phyloP scores from a whole-genome alignment of 345 rosid genomes.

The Trapa incisa region DNA sequence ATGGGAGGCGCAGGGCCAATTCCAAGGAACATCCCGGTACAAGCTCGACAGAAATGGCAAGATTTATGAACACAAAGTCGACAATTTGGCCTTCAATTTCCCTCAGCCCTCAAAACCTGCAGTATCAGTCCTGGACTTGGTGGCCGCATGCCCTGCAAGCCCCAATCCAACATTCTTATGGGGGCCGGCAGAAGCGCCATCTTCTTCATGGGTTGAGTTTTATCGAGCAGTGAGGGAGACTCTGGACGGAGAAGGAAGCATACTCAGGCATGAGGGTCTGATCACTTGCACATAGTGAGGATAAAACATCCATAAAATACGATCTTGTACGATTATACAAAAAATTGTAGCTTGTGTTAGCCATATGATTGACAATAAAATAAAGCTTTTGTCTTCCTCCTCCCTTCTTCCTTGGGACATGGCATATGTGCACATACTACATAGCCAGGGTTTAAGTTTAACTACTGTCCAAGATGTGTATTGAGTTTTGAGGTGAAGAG shows the following conservation, averaged over 20 bases:
- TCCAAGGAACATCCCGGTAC: conserved; percentile 85
- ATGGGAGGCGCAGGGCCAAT: conserved; percentile 90
- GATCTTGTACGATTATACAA: conserved; percentile 6
- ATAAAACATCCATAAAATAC: not conserved
- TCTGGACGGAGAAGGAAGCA: conserved; percentile 30
- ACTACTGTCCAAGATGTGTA: not conserved
- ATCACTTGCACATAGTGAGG: conserved; percentile 42
- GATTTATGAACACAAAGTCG: conserved; percentile 84
- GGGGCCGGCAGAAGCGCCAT: conserved; percentile 37
- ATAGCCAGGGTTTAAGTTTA: conserved; percentile 4
- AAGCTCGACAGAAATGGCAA: conserved; percentile 77
- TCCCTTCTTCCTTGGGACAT: not conserved
- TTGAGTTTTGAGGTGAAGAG: not conserved
- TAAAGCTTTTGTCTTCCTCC: not conserved
- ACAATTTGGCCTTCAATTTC: conserved; percentile 83
- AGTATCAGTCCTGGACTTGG: conserved; percentile 69
- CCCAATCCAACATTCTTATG: conserved; percentile 79
- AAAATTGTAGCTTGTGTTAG: not conserved
- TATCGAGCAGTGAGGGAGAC: conserved; percentile 53
- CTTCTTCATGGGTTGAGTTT: conserved; percentile 65
- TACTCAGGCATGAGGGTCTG: conserved; percentile 35
- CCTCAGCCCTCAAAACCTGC: conserved; percentile 64
- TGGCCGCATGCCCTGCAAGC: conserved; percentile 65
- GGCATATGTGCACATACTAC: conserved; percentile 3
- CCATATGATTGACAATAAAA: conserved; percentile 7